Base-by-base conservation (phyloP, 768 basidiomycete genomes). In the Lyophyllum semitale region DNA sequence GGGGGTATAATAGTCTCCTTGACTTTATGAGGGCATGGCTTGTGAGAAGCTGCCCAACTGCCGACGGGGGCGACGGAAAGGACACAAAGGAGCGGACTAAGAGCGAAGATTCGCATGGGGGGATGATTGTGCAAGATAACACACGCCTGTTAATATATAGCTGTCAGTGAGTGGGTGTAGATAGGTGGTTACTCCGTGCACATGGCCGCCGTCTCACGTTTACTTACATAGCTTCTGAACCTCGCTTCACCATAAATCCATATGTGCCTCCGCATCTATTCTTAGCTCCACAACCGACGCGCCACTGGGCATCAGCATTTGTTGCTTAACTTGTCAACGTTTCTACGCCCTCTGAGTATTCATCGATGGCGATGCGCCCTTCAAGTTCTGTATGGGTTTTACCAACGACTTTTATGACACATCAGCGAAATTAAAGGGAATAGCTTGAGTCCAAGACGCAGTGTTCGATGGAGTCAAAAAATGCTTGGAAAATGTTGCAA, bases 1-100 rank as follows among this genome's bases (percentile, higher is more conserved):
- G 82, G 82, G 15, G 72, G 63, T n/a, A 63, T 4, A 22, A 63
- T 46, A 38, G 38, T 54, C 45, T 65, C 64, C 55, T 65, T 65
- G 60, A 65, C 51, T 42, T 58, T 59, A n/a, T 35, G 54, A 38
- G 58, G 22, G 18, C 37, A 53, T 49, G 43, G 42, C 20, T 32
- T 42, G 17, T 54, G 27, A 51, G 59, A 38, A 9, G 43, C 41
- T n/a, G 57, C 63, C 51, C 44, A 55, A 27, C 33, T 42, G 22
- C 43, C 49, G 30, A 40, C 43, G 30, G 61, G 51, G 52, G 27
- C 32, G 15, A 55, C 40, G 33, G 40, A 26, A 11, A 64, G 38
- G 23, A 47, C 40, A 37, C 38, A 33, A 9, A 64, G 48, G 25
- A 59, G 32, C 51, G 40, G 55, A 57, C 48, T 25, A n/a, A 61